A percentile compares a stretch with the other conserved stretches of the same genome.
phyloP scores from a whole-genome alignment of 306 rosid genomes.

The Quercus glauca region DNA sequence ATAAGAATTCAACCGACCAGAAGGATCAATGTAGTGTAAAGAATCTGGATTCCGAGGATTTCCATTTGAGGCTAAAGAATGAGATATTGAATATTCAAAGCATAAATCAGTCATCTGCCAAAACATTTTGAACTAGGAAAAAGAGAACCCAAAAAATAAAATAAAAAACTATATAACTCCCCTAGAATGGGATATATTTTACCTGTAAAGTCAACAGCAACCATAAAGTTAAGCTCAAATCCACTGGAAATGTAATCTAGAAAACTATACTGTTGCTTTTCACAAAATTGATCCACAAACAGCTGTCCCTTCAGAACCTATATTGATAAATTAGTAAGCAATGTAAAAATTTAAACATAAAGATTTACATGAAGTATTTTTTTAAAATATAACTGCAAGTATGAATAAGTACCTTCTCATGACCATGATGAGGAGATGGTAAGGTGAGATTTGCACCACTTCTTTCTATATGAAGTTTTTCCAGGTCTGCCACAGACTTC shows the following conservation, averaged over 20 bases:
- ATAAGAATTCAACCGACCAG: too few species aligned
- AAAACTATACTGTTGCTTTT: conserved; percentile 70
- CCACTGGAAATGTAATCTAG: conserved; percentile 84
- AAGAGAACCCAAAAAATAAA: too few species aligned
- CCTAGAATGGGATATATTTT: neutral
- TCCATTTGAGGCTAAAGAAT: too few species aligned
- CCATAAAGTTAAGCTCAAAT: conserved; percentile 91
- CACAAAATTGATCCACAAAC: conserved; percentile 65
- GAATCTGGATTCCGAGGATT: too few species aligned
- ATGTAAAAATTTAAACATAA: neutral
- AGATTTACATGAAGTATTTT: neutral
- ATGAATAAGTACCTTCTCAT: conserved; percentile 55
- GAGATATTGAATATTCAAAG: too few species aligned
- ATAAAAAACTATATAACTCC: neutral
- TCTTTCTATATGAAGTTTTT: conserved; percentile 46
- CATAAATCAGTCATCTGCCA: too few species aligned
- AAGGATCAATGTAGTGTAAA: too few species aligned
- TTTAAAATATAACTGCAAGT: neutral
- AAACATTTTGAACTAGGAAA: too few species aligned
- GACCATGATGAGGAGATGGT: conserved; percentile 40
- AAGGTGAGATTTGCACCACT: conserved; percentile 41
- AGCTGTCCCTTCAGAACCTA: conserved; percentile 75
- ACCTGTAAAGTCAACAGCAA: conserved; percentile 92
- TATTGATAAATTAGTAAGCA: conserved; percentile 2
- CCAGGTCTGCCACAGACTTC: conserved; percentile 69